These are phyloP conservation scores for Decorospora gaudefroyi DNA, from an alignment of 2,329 filamentous ascomycete genomes.

Conservation along the genomic window DNA sequence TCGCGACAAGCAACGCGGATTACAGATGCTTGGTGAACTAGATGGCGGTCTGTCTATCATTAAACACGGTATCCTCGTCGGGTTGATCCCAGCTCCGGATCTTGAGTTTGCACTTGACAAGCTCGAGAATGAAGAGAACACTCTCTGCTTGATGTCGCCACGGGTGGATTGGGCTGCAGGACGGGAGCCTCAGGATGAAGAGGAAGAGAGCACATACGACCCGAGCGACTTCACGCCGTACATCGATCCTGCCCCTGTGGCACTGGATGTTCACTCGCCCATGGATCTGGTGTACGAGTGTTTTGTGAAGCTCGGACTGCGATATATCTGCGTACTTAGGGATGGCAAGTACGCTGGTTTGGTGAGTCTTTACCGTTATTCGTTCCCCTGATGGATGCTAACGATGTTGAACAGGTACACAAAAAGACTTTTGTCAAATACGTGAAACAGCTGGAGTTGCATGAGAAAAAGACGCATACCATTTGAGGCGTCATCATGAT, in stretches of 20 bases:
- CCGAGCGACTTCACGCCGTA: conserved; percentile 86
- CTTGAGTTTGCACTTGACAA: conserved; percentile 90
- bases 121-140: conserved; percentile 72
- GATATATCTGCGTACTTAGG: conserved; percentile 86
- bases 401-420: conserved; percentile 64
- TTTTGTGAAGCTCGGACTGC: conserved; percentile 88
- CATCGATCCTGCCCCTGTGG: conserved; percentile 88
- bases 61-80: conserved; percentile 76
- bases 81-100: conserved; percentile 90
- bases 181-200: conserved; percentile 59
- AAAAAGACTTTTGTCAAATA: conserved; percentile 98
- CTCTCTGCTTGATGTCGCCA: conserved; percentile 80
- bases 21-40: conserved; percentile 85
- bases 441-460: conserved; percentile 77
- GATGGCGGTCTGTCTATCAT: conserved; percentile 91
- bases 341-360: conserved; percentile 87
- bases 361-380: conserved; percentile 58
- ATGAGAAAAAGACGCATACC: conserved; percentile 29
- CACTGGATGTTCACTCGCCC: conserved; percentile 84
- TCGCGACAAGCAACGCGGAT: conserved; percentile 75
- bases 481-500: conserved; percentile 10
- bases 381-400: neutral
- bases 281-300: conserved; percentile 97
- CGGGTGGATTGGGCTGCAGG: conserved; percentile 55
- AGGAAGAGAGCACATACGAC: conserved; percentile 54